Evolutionary conservation across 192 early-diverging fungal species (phyloP), one percentile per base, ranked within the genome.

Genomic region (Phycomyces nitens): DNA sequence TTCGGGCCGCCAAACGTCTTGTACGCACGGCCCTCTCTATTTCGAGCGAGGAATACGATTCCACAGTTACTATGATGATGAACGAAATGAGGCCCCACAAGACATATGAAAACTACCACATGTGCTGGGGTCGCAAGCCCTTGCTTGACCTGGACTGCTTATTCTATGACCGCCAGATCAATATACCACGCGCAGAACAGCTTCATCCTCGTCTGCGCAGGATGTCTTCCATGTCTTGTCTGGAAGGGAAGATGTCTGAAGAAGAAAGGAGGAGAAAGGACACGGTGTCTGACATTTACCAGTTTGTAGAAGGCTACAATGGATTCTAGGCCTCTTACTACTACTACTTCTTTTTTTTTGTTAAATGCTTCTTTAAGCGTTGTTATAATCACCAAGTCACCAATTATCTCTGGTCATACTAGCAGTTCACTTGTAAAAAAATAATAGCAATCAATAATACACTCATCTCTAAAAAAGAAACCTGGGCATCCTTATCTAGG

Each of bases 81-180:
- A 20, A 53, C 26, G 65, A 66, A 39, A 21, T 24, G 9, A 27
- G n/a, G 14, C n/a, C 24, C 11, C 39, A 52, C 27, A 15, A 29
- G 11, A 58, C 65, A 20, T 50, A 40, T 11, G 18, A 26, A 42
- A 14, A 66, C 4, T 66, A 62, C 40, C 51, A 66, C 40, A 21
- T 66, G 21, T 43, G 42, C 16, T 56, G 65, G 65, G 65, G 43
- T 14, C 56, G 65, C 21, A 66, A 66, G 42, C 57, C 65, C 23
- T 34, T 66, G 23, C 41, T 59, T 43, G 34, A 43, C 15, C 12
- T 47, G 44, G 18, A 47, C 15, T 47, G 5, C 12, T 7, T 47
- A 47, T 47, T 47, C 3, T n/a, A n/a, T 18, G 44, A 47, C 18
- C 18, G 44, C 12, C 18, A 18, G n/a, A n/a, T n/a, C n/a, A n/a